phyloP scores from a whole-genome alignment of 2,329 filamentous ascomycete genomes.

The Ascochyta fabae region DNA sequence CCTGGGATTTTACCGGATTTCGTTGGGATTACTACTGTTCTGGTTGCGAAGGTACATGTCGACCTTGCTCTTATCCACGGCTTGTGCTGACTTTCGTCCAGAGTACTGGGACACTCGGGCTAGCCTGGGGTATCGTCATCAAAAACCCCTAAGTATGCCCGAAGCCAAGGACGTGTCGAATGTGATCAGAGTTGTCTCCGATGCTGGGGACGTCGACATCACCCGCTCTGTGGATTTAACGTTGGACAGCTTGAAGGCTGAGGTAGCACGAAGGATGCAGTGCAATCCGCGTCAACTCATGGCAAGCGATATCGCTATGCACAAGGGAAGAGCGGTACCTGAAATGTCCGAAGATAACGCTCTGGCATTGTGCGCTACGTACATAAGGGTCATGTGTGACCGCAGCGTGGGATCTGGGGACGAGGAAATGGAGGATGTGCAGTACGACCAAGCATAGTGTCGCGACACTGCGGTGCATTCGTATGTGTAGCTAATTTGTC shows the following conservation, averaged over 20 bases:
- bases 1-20: neutral
- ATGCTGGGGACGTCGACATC: constrained; percentile 4
- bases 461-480: neutral
- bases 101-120: neutral
- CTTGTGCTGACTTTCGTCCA: neutral
- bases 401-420: neutral
- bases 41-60: constrained; percentile 11
- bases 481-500: neutral
- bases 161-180: neutral
- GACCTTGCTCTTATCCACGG: neutral
- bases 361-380: constrained; percentile 1
- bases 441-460: neutral
- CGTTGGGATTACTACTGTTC: constrained; percentile 13
- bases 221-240: constrained; percentile 14
- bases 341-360: constrained; percentile 3
- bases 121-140: neutral
- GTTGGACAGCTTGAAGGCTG: constrained; percentile 8
- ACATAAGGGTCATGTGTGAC: constrained; percentile 1
- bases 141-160: neutral
- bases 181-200: neutral
- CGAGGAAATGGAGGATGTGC: constrained; percentile 12
- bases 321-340: constrained; percentile 4
- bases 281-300: constrained; percentile 16
- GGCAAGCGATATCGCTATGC: constrained; percentile 1
- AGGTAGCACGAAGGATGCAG: constrained; percentile 22